These are phyloP conservation scores for Camillea tinctor DNA, from an alignment of 2,329 filamentous ascomycete species.

Conservation along the genomic window DNA sequence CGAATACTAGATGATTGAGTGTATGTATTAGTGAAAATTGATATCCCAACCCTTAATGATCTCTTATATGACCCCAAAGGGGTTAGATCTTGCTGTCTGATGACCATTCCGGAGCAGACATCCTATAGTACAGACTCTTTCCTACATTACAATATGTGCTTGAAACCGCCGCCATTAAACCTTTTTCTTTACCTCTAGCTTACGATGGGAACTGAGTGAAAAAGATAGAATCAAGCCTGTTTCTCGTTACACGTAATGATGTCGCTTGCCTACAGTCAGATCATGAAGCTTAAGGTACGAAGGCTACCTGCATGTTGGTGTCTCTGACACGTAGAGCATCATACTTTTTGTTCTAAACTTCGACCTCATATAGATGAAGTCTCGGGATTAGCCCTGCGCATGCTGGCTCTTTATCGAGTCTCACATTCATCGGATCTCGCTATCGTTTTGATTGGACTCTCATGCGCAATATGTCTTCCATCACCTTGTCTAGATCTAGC, in stretches of 20 bases:
- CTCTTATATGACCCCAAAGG: conserved; percentile 16
- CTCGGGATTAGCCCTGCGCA: neutral
- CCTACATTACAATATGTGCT: conserved; percentile 12
- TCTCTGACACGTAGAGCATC: neutral
- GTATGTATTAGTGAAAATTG: conserved; percentile 9
- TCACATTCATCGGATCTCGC: neutral
- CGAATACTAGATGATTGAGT: conserved; percentile 24
- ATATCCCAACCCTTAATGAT: conserved; percentile 20
- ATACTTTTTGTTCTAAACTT: neutral
- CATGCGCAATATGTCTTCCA: neutral
- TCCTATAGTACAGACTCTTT: conserved; percentile 10
- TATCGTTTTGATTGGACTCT: neutral
- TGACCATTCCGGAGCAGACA: conserved; percentile 12
- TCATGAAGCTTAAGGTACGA: neutral
- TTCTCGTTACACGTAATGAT: neutral
- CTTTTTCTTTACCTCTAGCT: conserved; percentile 1
- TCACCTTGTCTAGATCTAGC: neutral
- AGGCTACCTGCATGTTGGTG: neutral
- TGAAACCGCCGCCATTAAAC: conserved; percentile 7
- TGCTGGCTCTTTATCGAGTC: neutral
- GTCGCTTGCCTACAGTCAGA: conserved; percentile 3
- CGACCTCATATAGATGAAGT: neutral
- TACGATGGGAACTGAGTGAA: neutral
- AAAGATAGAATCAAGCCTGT: neutral
- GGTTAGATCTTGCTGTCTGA: conserved; percentile 17